These are phyloP conservation scores for Ophiostoma pallidulum DNA, from an alignment of 2,329 filamentous ascomycete genomes.

Conservation along the genomic window DNA sequence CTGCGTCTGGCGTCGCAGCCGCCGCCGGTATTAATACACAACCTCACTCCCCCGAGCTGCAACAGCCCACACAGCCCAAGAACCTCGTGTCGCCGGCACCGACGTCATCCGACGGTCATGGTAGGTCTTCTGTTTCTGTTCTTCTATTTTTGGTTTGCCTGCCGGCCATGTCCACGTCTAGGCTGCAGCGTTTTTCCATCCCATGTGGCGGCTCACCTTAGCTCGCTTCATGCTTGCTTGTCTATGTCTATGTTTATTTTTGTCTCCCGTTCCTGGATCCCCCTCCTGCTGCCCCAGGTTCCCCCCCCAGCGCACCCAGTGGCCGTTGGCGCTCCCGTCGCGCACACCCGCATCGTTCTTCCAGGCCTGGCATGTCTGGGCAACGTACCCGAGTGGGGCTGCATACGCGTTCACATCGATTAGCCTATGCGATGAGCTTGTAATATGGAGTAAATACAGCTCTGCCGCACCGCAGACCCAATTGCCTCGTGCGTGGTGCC, in stretches of 20 bases:
- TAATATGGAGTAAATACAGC: neutral
- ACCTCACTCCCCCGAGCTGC: too few species aligned
- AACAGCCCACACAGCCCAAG: too few species aligned
- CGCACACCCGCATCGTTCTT: too few species aligned
- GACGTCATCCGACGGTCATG: conserved; percentile 7
- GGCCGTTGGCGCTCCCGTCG: neutral
- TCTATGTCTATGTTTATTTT: neutral
- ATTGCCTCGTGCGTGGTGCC: too few species aligned
- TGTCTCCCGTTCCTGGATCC: neutral
- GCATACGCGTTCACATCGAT: neutral
- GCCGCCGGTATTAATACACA: neutral
- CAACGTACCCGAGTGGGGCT: neutral
- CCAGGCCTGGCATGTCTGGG: neutral
- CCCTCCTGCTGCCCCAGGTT: conserved; percentile 2
- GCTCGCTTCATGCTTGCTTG: too few species aligned
- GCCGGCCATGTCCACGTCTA: neutral
- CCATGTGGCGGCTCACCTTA: too few species aligned
- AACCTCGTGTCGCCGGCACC: too few species aligned
- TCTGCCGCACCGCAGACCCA: too few species aligned
- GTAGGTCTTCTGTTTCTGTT: conserved; percentile 1
- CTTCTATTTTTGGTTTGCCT: neutral
- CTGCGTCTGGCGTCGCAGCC: too few species aligned
- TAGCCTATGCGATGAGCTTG: too few species aligned
- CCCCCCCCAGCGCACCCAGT: neutral
- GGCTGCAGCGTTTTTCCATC: neutral